These are phyloP conservation scores for Tirmania nivea DNA, from an alignment of 495 filamentous ascomycete genomes.

Conservation along the genomic window DNA sequence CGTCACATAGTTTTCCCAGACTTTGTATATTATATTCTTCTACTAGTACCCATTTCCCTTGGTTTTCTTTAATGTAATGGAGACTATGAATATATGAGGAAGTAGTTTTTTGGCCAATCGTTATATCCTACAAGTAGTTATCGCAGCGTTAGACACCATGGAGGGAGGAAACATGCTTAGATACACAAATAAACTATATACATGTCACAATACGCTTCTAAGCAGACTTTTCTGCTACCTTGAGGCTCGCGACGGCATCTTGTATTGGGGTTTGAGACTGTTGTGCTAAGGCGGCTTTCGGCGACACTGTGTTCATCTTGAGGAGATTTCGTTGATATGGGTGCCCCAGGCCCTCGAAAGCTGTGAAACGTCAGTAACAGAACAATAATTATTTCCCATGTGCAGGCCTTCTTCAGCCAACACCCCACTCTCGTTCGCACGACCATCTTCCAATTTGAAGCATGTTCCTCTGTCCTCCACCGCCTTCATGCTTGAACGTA, in stretches of 20 bases:
- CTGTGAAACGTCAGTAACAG: constrained; percentile 22
- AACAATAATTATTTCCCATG: neutral
- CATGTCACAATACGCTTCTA: too few relatives aligned
- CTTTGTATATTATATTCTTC: neutral
- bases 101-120: too few relatives aligned
- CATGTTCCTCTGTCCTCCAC: neutral
- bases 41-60: neutral
- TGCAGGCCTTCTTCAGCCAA: neutral
- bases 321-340: constrained; percentile 81
- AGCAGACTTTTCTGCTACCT: neutral
- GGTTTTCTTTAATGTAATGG: neutral
- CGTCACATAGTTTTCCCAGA: too few relatives aligned
- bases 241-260: constrained; percentile 7
- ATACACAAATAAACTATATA: too few relatives aligned
- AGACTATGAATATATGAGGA: too few relatives aligned
- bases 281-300: constrained; percentile 21
- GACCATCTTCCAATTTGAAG: neutral
- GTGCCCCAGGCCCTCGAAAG: constrained; percentile 75
- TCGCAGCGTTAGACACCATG: too few relatives aligned
- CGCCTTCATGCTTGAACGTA: constrained; percentile 21
- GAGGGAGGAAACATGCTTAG: too few relatives aligned
- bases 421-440: neutral
- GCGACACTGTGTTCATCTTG: constrained; percentile 38
- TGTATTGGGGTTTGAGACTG: constrained; percentile 14
- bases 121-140: too few relatives aligned